A percentile compares a stretch with the other conserved stretches of the same genome.
phyloP scores from a whole-genome alignment of 1,284 basidiomycete genomes.

The Cutaneotrichosporon sp. region DNA sequence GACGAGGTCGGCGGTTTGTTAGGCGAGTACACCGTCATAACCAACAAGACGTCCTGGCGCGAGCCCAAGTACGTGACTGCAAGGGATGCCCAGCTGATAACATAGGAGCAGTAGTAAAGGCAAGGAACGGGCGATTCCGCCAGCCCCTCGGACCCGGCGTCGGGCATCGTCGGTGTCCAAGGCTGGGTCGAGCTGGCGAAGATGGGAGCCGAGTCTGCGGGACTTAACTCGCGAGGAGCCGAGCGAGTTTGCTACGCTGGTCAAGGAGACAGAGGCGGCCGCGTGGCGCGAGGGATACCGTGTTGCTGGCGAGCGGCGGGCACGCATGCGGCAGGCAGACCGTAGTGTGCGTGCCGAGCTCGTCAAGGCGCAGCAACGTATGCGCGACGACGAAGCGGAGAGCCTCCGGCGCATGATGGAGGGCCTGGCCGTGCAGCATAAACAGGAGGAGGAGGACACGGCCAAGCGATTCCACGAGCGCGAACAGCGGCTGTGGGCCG shows the following conservation, averaged over 20 bases:
- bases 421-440: constrained; percentile 29
- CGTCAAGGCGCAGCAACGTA: constrained; percentile 8
- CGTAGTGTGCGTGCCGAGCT: constrained; percentile 15
- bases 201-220: constrained; percentile 11
- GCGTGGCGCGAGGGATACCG: constrained; percentile 24
- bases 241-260: constrained; percentile 27
- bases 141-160: not conserved
- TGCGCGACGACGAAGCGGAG: constrained; percentile 26
- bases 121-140: constrained; percentile 1
- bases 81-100: not conserved
- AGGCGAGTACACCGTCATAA: not conserved
- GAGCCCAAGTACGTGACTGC: constrained; percentile 12
- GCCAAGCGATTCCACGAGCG: constrained; percentile 29
- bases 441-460: constrained; percentile 31
- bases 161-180: not conserved
- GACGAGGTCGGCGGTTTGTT: constrained; percentile 28
- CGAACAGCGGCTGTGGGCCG: constrained; percentile 37
- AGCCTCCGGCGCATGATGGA: constrained; percentile 33
- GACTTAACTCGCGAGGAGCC: constrained; percentile 26
- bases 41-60: constrained; percentile 11
- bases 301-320: constrained; percentile 2
- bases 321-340: constrained; percentile 7
- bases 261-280: constrained; percentile 32
- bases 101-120: not conserved
- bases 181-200: not conserved